Conservation (phyloP, 345 rosid genomes). For the Ceriops decandra region DNA sequence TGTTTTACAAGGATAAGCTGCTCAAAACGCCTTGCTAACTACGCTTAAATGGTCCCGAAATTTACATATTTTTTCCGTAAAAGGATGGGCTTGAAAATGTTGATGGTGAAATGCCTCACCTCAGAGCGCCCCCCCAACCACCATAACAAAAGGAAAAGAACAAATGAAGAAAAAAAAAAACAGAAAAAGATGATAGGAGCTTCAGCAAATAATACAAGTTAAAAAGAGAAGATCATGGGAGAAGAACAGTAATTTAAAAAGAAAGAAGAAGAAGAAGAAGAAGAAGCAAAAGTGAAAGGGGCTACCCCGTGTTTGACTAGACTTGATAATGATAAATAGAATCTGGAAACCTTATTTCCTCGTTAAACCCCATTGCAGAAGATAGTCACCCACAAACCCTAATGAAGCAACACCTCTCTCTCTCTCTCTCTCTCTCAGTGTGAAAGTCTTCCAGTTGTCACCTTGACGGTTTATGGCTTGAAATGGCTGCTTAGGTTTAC, state of each 20-base stretch:
- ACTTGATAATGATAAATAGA: neutral
- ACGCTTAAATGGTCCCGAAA: neutral
- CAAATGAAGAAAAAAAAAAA: neutral
- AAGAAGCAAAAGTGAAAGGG: neutral
- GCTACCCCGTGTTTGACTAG: conserved; percentile 11
- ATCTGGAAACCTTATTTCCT: neutral
- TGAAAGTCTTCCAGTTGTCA: neutral
- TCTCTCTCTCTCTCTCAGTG: neutral
- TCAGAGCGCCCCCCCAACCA: neutral
- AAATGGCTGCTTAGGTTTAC: neutral
- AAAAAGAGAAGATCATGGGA: neutral
- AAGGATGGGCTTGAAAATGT: neutral
- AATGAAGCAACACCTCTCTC: neutral
- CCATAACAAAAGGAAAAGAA: neutral
- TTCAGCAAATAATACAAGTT: neutral
- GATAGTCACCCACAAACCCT: conserved; percentile 17
- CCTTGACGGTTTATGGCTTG: neutral
- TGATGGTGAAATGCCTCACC: neutral
- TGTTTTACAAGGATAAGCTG: no score
- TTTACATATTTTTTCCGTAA: neutral
- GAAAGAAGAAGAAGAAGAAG: neutral
- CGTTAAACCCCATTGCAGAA: conserved; percentile 9
- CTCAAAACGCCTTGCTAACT: no score
- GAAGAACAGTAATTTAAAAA: neutral
- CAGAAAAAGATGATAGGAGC: neutral